Base-by-base conservation (phyloP, 176 grass and related monocot genomes). In the Hordeum marinum region DNA sequence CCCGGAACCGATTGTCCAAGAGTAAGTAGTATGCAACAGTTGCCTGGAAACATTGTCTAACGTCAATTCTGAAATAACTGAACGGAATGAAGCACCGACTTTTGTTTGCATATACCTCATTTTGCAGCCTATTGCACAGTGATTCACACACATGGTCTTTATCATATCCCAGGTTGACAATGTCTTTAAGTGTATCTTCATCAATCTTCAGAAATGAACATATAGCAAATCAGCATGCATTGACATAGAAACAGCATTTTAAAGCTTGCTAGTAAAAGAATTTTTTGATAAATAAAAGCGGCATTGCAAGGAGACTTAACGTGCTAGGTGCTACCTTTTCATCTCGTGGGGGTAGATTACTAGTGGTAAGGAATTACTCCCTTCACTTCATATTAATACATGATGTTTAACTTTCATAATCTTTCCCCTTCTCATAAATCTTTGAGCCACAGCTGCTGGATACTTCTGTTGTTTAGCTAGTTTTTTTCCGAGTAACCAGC, bases 11-110 rank as follows among this genome's bases (percentile, higher is more conserved):
- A 91, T 92, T 94, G 86, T 98, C 96, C 91, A 98, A 32, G 83
- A 94, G 93, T 64, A 98, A 93, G 80, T 96, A 94, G 90, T 98
- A 98, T 41, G 89, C 90, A 76, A 98, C 96, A 81, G 96, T 98
- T 80, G 93, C 93, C 96, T 98, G 72, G 48, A 76, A 90, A 63
- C 45, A 41, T 80, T 79, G 71, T 81, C 26, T 72, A 85, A 85
- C 45, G 73, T 90, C 64, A 91, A 83, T 65, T 74, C n/a, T 15
- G 25, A 37, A 80, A 61, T 68, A 32, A 77, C 32, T 35, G 39
- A 82, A 84, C 64, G 32, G 21, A 81, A 82, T 18, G 43, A 37
- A 57, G 74, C 6, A 25, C 34, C 75, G n/a, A 72, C 36, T 77
- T 81, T 26, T 73, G 45, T 61, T 81, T 78, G 65, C 35, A 58